These are phyloP conservation scores for Scheffersomyces ergatensis DNA, from an alignment of 805 yeast genomes.

Conservation along the genomic window DNA sequence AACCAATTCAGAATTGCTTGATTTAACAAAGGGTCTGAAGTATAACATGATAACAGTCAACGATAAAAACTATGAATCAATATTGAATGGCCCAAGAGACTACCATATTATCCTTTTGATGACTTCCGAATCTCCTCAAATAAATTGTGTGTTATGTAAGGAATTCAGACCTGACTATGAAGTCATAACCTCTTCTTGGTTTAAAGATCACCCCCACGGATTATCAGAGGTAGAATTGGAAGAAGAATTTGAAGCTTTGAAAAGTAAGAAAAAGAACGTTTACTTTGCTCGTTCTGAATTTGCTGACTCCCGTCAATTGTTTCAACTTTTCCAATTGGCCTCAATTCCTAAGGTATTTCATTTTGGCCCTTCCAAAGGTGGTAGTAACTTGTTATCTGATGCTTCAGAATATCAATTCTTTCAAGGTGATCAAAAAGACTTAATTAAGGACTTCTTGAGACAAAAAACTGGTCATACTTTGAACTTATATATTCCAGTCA, in stretches of 20 bases:
- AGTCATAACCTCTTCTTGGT: conserved; percentile 56
- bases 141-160: conserved; percentile 75
- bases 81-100: conserved; percentile 66
- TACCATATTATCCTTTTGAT: conserved; percentile 63
- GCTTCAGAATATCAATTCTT: conserved; percentile 44
- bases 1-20: conserved; percentile 19
- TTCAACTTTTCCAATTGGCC: conserved; percentile 52
- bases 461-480: conserved; percentile 32
- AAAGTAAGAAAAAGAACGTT: conserved; percentile 28
- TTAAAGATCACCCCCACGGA: conserved; percentile 51
- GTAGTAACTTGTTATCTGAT: conserved; percentile 24
- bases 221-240: conserved; percentile 34
- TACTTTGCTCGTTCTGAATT: conserved; percentile 79
- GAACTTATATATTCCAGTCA: conserved; percentile 37
- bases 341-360: conserved; percentile 77
- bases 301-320: conserved; percentile 50
- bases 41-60: conserved; percentile 36
- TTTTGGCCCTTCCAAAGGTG: conserved; percentile 49
- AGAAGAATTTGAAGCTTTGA: conserved; percentile 28
- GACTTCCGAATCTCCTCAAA: conserved; percentile 70
- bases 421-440: conserved; percentile 41
- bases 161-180: conserved; percentile 67
- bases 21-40: conserved; percentile 14
- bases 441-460: conserved; percentile 34
- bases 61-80: conserved; percentile 56